phyloP scores from a whole-genome alignment of 2,329 filamentous ascomycete species.

The Fusarium scirpi region DNA sequence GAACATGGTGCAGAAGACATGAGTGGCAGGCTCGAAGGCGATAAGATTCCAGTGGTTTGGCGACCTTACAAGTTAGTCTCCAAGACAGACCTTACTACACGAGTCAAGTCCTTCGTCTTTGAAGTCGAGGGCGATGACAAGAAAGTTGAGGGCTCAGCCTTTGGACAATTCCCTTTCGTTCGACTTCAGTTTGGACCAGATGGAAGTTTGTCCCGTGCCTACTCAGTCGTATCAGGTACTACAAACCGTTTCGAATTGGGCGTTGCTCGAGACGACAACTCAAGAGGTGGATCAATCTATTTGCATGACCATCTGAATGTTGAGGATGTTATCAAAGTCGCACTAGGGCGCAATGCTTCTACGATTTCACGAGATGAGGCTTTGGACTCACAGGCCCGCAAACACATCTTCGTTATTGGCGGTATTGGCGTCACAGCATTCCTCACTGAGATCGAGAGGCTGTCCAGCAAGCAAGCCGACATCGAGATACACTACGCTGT shows the following conservation, averaged over 20 bases:
- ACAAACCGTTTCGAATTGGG: slow-evolving; percentile 10
- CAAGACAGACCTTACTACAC: slow-evolving; percentile 7
- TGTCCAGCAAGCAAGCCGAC: neutral
- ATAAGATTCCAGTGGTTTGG: slow-evolving; percentile 16
- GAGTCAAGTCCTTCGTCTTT: slow-evolving; percentile 24
- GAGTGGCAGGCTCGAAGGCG: slow-evolving; percentile 24
- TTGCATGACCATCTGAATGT: slow-evolving; percentile 3
- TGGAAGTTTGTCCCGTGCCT: slow-evolving; percentile 16
- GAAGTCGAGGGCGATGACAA: neutral
- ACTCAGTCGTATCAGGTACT: slow-evolving; percentile 27
- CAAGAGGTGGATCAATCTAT: slow-evolving; percentile 26
- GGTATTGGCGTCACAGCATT: slow-evolving; percentile 31
- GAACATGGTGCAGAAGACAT: slow-evolving; percentile 24
- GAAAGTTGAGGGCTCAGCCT: neutral
- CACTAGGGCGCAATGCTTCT: neutral
- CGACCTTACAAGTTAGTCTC: slow-evolving; percentile 16
- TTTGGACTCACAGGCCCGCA: neutral
- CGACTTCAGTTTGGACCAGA: slow-evolving; percentile 17
- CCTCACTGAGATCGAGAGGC: neutral
- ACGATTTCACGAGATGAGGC: no score
- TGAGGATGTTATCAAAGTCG: slow-evolving; percentile 21
- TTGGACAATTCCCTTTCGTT: slow-evolving; percentile 20
- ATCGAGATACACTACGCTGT: slow-evolving; percentile 26
- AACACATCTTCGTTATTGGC: slow-evolving; percentile 24
- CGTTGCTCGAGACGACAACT: slow-evolving; percentile 15